A percentile compares a stretch with the other conserved stretches of the same genome.
Conservation (phyloP, 352 stramenopile genomes). For the Phytophthora rubi region DNA sequence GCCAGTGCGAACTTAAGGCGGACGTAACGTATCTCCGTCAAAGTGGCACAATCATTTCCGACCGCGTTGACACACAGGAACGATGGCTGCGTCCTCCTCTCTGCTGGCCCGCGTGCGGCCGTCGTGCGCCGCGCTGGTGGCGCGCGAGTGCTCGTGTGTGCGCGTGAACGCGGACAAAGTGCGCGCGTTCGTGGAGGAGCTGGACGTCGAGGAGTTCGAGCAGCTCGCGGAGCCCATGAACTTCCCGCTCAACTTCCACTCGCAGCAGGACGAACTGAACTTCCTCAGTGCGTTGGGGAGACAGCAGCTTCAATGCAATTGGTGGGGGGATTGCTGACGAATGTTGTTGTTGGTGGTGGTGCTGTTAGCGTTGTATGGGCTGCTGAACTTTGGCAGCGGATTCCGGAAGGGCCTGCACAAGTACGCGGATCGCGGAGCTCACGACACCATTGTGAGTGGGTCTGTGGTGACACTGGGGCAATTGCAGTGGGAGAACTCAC, state of each 20-base stretch:
- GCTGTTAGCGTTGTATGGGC: slow-evolving; percentile 55
- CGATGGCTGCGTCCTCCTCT: not conserved
- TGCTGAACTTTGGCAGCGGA: slow-evolving; percentile 85
- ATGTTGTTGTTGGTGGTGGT: not conserved
- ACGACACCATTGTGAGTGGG: slow-evolving; percentile 74
- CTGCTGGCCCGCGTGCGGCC: slow-evolving; percentile 57
- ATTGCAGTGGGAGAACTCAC: no score
- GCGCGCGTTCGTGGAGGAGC: slow-evolving; percentile 50
- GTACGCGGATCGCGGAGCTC: slow-evolving; percentile 65
- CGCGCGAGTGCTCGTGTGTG: slow-evolving; percentile 51
- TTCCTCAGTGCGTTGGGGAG: slow-evolving; percentile 63
- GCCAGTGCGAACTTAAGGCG: slow-evolving; percentile 13
- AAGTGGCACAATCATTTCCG: slow-evolving; percentile 12
- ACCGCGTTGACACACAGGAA: not conserved
- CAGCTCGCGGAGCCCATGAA: slow-evolving; percentile 52
- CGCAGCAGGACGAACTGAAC: slow-evolving; percentile 75
- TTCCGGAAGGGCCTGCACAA: slow-evolving; percentile 84
- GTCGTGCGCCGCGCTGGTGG: slow-evolving; percentile 60
- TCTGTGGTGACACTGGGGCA: not conserved
- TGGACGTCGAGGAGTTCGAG: slow-evolving; percentile 62
- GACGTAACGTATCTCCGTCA: slow-evolving; percentile 20
- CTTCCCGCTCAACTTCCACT: slow-evolving; percentile 82
- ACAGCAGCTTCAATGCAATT: not conserved
- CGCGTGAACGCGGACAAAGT: slow-evolving; percentile 58
- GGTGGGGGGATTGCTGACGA: not conserved